phyloP scores from a whole-genome alignment of 768 basidiomycete species.

The Trametes sanguinea region DNA sequence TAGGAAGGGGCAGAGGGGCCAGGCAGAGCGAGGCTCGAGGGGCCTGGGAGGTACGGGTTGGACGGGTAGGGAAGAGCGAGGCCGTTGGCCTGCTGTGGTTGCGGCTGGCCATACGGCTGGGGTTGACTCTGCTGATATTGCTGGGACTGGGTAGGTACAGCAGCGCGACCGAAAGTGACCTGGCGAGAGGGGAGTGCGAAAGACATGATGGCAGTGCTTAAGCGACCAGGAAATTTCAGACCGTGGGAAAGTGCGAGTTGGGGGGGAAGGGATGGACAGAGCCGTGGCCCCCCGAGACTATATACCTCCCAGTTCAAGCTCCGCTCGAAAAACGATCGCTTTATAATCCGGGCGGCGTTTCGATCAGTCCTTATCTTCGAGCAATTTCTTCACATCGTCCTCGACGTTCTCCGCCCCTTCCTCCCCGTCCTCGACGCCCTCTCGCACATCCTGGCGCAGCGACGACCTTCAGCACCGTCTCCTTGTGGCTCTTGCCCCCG shows the following conservation, averaged over 20 bases:
- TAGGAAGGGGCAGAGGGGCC: slow-evolving; percentile 56
- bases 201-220: slow-evolving; percentile 39
- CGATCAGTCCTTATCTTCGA: slow-evolving; percentile 20
- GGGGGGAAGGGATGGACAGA: slow-evolving; percentile 10
- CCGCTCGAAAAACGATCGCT: slow-evolving; percentile 23
- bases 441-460: background rate
- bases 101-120: slow-evolving; percentile 44
- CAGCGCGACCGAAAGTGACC: slow-evolving; percentile 73
- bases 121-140: slow-evolving; percentile 47
- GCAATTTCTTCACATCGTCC: slow-evolving; percentile 12
- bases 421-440: background rate
- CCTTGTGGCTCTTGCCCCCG: background rate
- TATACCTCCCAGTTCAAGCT: slow-evolving; percentile 24
- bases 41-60: slow-evolving; percentile 47
- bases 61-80: slow-evolving; percentile 53
- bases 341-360: slow-evolving; percentile 18
- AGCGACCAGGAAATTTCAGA: slow-evolving; percentile 10
- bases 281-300: slow-evolving; percentile 11
- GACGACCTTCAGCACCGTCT: background rate
- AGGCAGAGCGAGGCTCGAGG: slow-evolving; percentile 52
- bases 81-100: slow-evolving; percentile 46
- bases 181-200: slow-evolving; percentile 78
- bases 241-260: slow-evolving; percentile 27
- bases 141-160: slow-evolving; percentile 35
- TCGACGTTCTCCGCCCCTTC: slow-evolving; percentile 5